phyloP scores from a whole-genome alignment of 169 alveolate species.

The Plasmodium ovale region DNA sequence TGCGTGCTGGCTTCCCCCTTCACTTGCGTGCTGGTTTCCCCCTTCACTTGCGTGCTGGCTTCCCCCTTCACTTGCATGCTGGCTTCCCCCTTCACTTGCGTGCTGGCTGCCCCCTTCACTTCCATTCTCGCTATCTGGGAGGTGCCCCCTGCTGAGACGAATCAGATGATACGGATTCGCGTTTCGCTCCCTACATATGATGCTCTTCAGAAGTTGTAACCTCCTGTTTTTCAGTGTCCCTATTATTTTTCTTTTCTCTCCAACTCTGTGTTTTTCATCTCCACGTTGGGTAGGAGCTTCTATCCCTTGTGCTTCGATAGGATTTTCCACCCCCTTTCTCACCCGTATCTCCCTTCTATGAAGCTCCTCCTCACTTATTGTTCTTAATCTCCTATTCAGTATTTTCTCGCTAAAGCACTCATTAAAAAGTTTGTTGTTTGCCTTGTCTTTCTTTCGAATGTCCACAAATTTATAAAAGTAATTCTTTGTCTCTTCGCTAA shows the following conservation, averaged over 20 bases:
- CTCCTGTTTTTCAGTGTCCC: slow-evolving; percentile 43
- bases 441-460: slow-evolving; percentile 50
- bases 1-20: not conserved
- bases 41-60: not conserved
- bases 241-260: slow-evolving; percentile 28
- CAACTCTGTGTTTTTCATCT: slow-evolving; percentile 18
- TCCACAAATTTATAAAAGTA: slow-evolving; percentile 53
- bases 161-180: slow-evolving; percentile 49
- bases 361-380: not conserved
- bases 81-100: not conserved
- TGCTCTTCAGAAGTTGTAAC: slow-evolving; percentile 24
- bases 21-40: not conserved
- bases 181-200: slow-evolving; percentile 19
- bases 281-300: not conserved
- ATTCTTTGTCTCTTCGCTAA: slow-evolving; percentile 50
- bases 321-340: not conserved
- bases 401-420: slow-evolving; percentile 31
- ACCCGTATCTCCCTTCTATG: not conserved
- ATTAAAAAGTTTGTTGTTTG: slow-evolving; percentile 29
- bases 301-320: not conserved
- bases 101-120: not conserved
- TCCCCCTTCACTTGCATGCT: not conserved
- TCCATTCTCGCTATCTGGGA: not conserved
- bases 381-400: slow-evolving; percentile 12
- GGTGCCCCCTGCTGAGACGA: not conserved